Evolutionary conservation across 805 yeast genomes (phyloP), one percentile per base, ranked within the genome.

Genomic region (Lipomyces yamanashiensis): DNA sequence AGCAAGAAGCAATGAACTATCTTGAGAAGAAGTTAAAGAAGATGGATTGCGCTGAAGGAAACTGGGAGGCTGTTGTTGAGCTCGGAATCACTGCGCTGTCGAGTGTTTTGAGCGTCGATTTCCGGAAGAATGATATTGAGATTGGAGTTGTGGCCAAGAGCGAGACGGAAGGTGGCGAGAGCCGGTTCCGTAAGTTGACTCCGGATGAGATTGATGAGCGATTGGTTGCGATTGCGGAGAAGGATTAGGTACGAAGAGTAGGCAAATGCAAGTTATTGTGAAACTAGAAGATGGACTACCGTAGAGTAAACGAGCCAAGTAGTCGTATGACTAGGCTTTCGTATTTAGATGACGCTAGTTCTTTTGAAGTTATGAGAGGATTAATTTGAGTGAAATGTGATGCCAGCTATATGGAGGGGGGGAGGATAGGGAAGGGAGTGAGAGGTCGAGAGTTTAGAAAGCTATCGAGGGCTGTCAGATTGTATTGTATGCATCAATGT

Each of bases 171-270:
- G 85, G 81, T 47, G 88, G 87, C 55, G 63, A 55, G 50, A 59
- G 54, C 48, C 63, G 59, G 57, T 93, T 93, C 80, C 84, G 87
- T 67, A 81, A 85, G 36, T 84, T 95, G 72, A 80, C 87, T 5
- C 83, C 89, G 9, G 97, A 92, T 44, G 96, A 95, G 77, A 92
- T 95, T 70, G 99, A 95, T 76, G 97, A 91, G 79, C 84, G 98
- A 74, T 82, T 95, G 74, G 89, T 92, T 39, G 85, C 97, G 28
- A 92, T 95, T 75, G 98, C 99, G 57, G 99, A 95, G 80, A 93
- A 90, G 80, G 99, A 95, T 56, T 64, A 61, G 48, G 7, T 44
- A 33, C 28, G 28, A 28, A 28, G 28, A 28, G 5, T 28, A 28
- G 28, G 28, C 28, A 28, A 28, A 28, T 28, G 28, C 28, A 5